A percentile compares a stretch with the other conserved stretches of the same genome.
Evolutionary conservation across 257 asterid genomes (phyloP).

Genomic region (Petrea volubilis): DNA sequence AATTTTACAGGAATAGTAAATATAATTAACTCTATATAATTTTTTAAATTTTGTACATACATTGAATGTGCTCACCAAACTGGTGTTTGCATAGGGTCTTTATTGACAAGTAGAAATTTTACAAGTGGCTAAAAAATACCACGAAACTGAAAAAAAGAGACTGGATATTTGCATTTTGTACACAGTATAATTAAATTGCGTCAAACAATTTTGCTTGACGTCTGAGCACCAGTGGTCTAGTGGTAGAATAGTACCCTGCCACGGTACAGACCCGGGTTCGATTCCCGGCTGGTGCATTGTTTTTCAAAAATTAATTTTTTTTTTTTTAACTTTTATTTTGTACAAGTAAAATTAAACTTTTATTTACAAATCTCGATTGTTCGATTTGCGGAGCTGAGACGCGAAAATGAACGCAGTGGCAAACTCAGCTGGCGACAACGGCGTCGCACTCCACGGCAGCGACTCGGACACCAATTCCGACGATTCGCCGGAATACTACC

Average conservation of each 20-base stretch:
- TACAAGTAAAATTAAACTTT: background rate
- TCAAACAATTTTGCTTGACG: too few relatives aligned
- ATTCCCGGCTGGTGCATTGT: constrained; percentile 66
- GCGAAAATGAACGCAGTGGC: constrained; percentile 40
- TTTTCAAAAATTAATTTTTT: background rate
- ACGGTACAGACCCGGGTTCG: constrained; percentile 82
- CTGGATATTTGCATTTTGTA: too few relatives aligned
- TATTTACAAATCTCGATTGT: background rate
- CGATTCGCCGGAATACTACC: constrained; percentile 61
- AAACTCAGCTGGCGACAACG: constrained; percentile 33
- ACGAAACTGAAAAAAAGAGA: too few relatives aligned
- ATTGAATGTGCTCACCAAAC: too few relatives aligned
- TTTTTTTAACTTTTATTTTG: background rate
- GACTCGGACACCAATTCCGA: constrained; percentile 70
- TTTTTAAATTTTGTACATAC: too few relatives aligned
- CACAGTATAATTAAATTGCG: too few relatives aligned
- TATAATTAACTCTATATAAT: too few relatives aligned
- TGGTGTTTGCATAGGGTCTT: too few relatives aligned
- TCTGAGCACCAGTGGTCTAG: constrained; percentile 26
- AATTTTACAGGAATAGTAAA: too few relatives aligned
- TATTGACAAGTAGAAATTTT: too few relatives aligned
- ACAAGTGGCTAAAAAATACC: too few relatives aligned
- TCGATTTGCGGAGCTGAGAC: background rate
- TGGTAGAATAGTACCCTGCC: constrained; percentile 57
- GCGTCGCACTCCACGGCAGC: constrained; percentile 47